phyloP scores from a whole-genome alignment of 805 yeast genomes.

The Alloascoidea hylecoeti region DNA sequence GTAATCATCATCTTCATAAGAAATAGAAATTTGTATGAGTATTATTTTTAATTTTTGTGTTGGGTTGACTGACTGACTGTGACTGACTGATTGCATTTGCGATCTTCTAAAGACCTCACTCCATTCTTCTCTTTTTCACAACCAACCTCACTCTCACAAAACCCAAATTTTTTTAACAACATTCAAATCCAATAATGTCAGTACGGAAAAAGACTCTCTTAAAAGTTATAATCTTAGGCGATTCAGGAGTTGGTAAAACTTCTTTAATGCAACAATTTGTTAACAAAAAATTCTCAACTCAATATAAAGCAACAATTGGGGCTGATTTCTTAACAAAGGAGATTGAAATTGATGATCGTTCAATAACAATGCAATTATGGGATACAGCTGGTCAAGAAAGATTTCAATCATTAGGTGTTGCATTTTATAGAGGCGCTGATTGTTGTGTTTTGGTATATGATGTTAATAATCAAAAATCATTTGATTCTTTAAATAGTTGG shows the following conservation, averaged over 20 bases:
- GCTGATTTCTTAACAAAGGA: conserved; percentile 77
- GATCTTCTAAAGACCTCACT: too few relatives aligned
- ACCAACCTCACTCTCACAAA: too few relatives aligned
- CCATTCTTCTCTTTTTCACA: too few relatives aligned
- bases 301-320: conserved; percentile 77
- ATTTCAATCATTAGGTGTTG: conserved; percentile 74
- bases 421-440: conserved; percentile 77
- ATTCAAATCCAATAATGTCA: too few relatives aligned
- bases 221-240: conserved; percentile 71
- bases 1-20: too few relatives aligned
- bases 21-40: too few relatives aligned
- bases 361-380: conserved; percentile 51
- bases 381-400: conserved; percentile 87
- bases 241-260: conserved; percentile 78
- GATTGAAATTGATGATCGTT: conserved; percentile 51
- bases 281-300: conserved; percentile 67
- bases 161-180: too few relatives aligned
- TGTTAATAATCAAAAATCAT: conserved; percentile 68
- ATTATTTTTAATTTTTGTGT: too few relatives aligned
- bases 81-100: too few relatives aligned
- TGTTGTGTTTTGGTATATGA: conserved; percentile 77
- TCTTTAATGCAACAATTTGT: conserved; percentile 80
- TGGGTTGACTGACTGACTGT: too few relatives aligned
- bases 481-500: conserved; percentile 65
- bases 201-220: conserved; percentile 57